A percentile compares a stretch with the other conserved stretches of the same genome.
phyloP scores from a whole-genome alignment of 805 yeast genomes.

The Candida endomychidarum region DNA sequence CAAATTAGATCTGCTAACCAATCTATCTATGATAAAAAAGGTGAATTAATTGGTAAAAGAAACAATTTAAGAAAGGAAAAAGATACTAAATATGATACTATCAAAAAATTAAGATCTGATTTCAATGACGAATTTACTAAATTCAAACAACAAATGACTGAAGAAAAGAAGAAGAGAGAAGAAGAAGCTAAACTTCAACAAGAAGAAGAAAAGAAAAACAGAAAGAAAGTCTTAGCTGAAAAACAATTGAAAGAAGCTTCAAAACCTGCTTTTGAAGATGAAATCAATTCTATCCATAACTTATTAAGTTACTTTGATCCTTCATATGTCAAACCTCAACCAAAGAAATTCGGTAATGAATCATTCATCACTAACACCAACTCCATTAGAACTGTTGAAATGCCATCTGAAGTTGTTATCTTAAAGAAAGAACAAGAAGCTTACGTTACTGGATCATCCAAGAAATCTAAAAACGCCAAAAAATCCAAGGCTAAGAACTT shows the following conservation, averaged over 20 bases:
- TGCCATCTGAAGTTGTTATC: slow-evolving; percentile 63
- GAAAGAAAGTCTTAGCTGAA: slow-evolving; percentile 58
- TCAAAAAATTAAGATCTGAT: slow-evolving; percentile 68
- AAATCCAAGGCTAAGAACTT: slow-evolving; percentile 56
- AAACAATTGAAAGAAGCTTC: slow-evolving; percentile 71
- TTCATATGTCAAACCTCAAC: slow-evolving; percentile 59
- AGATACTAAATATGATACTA: slow-evolving; percentile 64
- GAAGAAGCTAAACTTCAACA: slow-evolving; percentile 61
- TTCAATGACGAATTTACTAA: slow-evolving; percentile 74
- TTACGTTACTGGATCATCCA: slow-evolving; percentile 49
- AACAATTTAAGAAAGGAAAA: slow-evolving; percentile 63
- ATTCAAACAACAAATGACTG: slow-evolving; percentile 65
- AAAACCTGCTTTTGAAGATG: slow-evolving; percentile 79
- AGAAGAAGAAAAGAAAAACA: slow-evolving; percentile 51
- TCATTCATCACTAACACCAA: slow-evolving; percentile 25
- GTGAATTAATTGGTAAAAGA: slow-evolving; percentile 62
- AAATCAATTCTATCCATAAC: slow-evolving; percentile 73
- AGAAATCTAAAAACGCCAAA: slow-evolving; percentile 46
- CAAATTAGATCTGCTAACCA: slow-evolving; percentile 61
- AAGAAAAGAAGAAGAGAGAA: slow-evolving; percentile 66
- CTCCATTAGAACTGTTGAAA: slow-evolving; percentile 51
- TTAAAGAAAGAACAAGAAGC: slow-evolving; percentile 63
- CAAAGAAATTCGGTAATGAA: slow-evolving; percentile 29
- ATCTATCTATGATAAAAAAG: slow-evolving; percentile 63
- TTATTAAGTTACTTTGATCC: slow-evolving; percentile 79